Conservation (phyloP, 176 grass and related monocot genomes). For the Puccinellia tenuiflora region DNA sequence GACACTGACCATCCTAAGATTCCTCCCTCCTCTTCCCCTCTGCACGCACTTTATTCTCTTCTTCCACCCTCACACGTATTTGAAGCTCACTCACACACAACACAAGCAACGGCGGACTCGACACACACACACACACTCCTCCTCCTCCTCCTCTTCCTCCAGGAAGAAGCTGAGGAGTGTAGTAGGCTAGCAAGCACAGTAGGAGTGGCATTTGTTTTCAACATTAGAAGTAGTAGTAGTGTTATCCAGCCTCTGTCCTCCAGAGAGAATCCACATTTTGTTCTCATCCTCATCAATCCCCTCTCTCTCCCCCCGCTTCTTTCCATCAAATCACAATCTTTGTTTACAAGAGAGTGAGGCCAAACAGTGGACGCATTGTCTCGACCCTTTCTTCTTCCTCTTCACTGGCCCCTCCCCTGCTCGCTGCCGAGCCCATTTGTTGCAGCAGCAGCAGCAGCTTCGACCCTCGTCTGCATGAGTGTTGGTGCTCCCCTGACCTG, state of each 20-base stretch:
- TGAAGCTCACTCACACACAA: background rate
- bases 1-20: constrained; percentile 43
- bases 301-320: background rate
- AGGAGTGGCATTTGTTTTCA: background rate
- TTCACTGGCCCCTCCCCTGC: constrained; percentile 28
- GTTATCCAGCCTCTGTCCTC: constrained; percentile 18
- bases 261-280: constrained; percentile 47
- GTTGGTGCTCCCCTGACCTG: background rate
- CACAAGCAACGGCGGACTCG: background rate
- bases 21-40: constrained; percentile 8
- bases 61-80: constrained; percentile 28
- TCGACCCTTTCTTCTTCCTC: background rate
- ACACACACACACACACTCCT: background rate
- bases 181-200: background rate
- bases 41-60: constrained; percentile 26
- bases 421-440: constrained; percentile 27
- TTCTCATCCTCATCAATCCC: constrained; percentile 39
- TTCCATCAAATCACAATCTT: constrained; percentile 53
- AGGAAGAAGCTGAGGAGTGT: background rate
- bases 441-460: constrained; percentile 25
- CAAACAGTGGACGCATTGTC: constrained; percentile 33
- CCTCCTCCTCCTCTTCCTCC: background rate
- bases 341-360: constrained; percentile 31
- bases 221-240: background rate
- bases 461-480: constrained; percentile 40